Evolutionary conservation across 306 rosid genomes (phyloP), one percentile per base, ranked within the genome.

Genomic region (Castanea mollissima): DNA sequence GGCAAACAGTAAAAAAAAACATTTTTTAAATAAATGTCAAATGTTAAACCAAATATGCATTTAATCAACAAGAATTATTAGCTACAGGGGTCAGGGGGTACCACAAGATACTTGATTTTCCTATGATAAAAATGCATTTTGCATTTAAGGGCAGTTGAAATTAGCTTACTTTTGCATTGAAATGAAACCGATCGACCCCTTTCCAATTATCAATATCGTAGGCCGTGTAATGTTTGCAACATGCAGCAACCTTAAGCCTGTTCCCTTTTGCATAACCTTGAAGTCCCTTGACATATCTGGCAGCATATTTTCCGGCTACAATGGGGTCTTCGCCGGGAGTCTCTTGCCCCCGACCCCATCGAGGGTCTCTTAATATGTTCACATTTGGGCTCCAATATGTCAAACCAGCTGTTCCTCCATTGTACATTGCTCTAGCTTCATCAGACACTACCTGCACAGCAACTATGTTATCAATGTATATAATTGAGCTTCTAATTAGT

Each of bases 341-440:
- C 57, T 94, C 97, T 77, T 94, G 99, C 8, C 97, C 99, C 0
- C 97, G 84, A 2, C 99, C 99, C 99, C 99, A 94, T 29, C 99
- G 87, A 0, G 99, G 99, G 84, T 94, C 99, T 5, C 97, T 88
- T 16, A 92, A 88, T 55, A 94, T 90, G 89, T 94, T 92, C 77
- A 94, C 99, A 15, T 94, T 94, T 0, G 97, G 99, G 77, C 99
- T 94, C 97, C 99, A 94, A 69, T 81, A 92, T 0, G 99, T 94
- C 74, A 94, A 84, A 1, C 99, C 97, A 5, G 95, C 97, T 4
- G 19, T 54, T 12, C 97, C 99, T 46, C 94, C 99, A 5, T 94
- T 92, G 88, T 91, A 92, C 97, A 94, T 94, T 2, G 99, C 99
- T 69, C 99, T 88, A 46, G 97, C 99, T 82, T 94, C 97, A 68